These are phyloP conservation scores for Microstroma glucosiphilum DNA, from an alignment of 1,284 basidiomycete species.

Conservation along the genomic window DNA sequence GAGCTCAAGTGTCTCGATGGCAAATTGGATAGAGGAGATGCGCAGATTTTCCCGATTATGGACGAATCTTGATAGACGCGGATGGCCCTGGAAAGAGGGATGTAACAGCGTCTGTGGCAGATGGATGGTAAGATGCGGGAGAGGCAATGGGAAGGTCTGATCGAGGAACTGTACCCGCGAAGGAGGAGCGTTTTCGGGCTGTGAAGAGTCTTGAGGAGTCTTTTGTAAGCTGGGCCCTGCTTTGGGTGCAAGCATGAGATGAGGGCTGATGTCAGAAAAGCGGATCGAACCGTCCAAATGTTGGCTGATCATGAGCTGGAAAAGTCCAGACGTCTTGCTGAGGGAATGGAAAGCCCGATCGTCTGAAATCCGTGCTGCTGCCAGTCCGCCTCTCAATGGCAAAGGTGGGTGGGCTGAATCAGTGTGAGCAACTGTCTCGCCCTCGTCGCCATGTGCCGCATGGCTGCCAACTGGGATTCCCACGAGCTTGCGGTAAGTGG, in stretches of 20 bases:
- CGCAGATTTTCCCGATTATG: conserved; percentile 14
- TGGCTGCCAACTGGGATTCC: conserved; percentile 17
- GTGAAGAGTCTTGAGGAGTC: too few relatives aligned
- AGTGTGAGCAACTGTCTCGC: conserved; percentile 12
- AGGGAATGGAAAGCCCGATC: conserved; percentile 10
- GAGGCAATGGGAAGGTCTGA: conserved; percentile 33
- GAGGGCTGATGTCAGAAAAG: conserved; percentile 41
- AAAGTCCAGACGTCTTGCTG: conserved; percentile 5
- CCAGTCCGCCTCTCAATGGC: conserved; percentile 28
- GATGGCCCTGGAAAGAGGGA: conserved; percentile 23
- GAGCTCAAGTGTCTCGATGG: conserved; percentile 35
- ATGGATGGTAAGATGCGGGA: conserved; percentile 40
- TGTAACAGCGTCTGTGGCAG: conserved; percentile 21
- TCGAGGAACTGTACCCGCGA: conserved; percentile 13
- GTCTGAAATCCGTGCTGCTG: conserved; percentile 19
- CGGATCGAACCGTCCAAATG: conserved; percentile 46
- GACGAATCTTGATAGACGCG: conserved; percentile 28
- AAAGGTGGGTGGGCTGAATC: conserved; percentile 17
- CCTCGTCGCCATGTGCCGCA: conserved; percentile 9
- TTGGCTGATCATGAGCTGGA: conserved; percentile 37
- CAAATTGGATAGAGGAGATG: conserved; percentile 26
- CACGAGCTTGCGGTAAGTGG: conserved; percentile 36
- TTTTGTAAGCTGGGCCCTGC: not conserved
- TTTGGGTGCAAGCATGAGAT: conserved; percentile 29
- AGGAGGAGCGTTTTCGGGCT: too few relatives aligned